Evolutionary conservation across 352 stramenopile genomes (phyloP).

Genomic region (Globisporangium splendens): DNA sequence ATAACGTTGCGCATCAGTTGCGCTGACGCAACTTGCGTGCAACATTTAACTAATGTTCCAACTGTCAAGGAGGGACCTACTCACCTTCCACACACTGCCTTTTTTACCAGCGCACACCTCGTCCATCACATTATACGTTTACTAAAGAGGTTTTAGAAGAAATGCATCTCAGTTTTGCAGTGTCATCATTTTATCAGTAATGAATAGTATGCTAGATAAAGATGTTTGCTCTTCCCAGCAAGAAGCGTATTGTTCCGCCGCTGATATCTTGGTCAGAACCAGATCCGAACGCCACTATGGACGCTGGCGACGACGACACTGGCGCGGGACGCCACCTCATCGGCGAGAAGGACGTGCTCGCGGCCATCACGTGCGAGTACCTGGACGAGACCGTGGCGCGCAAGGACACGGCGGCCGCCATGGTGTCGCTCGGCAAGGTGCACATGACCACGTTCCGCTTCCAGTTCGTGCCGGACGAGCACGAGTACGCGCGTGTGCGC

Average conservation of each 20-base stretch:
- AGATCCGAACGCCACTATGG: slow-evolving; percentile 24
- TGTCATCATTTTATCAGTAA: too few species aligned
- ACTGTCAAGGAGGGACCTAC: too few species aligned
- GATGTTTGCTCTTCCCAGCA: too few species aligned
- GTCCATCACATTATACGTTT: too few species aligned
- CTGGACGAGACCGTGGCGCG: slow-evolving; percentile 53
- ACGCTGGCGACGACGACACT: slow-evolving; percentile 16
- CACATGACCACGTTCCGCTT: slow-evolving; percentile 87
- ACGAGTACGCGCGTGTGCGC: slow-evolving; percentile 48
- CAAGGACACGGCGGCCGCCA: slow-evolving; percentile 57
- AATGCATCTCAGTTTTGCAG: too few species aligned
- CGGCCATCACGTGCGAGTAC: slow-evolving; percentile 71
- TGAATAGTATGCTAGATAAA: too few species aligned
- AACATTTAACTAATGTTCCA: background rate
- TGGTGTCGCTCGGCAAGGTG: slow-evolving; percentile 61
- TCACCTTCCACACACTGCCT: too few species aligned
- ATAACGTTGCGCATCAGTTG: slow-evolving; percentile 5
- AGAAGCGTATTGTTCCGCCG: too few species aligned
- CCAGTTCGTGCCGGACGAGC: slow-evolving; percentile 68
- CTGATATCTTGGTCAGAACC: too few species aligned
- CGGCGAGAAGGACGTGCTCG: slow-evolving; percentile 73
- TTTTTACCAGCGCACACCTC: too few species aligned
- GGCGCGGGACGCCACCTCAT: slow-evolving; percentile 44
- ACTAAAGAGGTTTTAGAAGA: too few species aligned
- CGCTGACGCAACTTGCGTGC: background rate